phyloP scores from a whole-genome alignment of 2,329 filamentous ascomycete genomes.

The Thyridium curvatum region DNA sequence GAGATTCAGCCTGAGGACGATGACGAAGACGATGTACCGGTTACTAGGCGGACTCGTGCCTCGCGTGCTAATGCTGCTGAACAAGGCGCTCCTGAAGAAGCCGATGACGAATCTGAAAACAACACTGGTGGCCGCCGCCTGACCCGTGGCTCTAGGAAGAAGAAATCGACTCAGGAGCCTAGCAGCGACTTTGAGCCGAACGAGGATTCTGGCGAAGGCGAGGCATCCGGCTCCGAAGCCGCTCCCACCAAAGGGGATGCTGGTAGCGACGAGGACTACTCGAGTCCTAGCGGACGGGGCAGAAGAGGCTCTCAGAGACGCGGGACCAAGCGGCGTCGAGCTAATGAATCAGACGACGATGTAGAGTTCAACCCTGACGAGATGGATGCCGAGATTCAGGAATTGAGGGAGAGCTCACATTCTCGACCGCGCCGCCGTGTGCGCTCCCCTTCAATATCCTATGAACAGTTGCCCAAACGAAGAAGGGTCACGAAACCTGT shows the following conservation, averaged over 20 bases:
- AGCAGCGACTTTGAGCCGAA: conserved; percentile 58
- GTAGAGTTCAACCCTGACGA: conserved; percentile 57
- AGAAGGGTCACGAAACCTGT: conserved; percentile 59
- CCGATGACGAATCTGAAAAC: conserved; percentile 12
- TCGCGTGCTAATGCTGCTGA: conserved; percentile 7
- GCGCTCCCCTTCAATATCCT: conserved; percentile 50
- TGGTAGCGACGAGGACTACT: conserved; percentile 37
- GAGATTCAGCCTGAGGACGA: conserved; percentile 24
- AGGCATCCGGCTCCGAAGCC: conserved; percentile 28
- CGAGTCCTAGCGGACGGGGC: conserved; percentile 44
- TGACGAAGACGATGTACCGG: conserved; percentile 42
- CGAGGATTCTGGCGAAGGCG: conserved; percentile 51
- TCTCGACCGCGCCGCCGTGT: conserved; percentile 41
- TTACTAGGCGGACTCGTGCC: conserved; percentile 34
- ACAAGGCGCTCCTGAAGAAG: conserved; percentile 13
- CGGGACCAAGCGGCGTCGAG: conserved; percentile 38
- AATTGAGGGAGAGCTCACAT: conserved; percentile 49
- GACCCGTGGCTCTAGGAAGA: conserved; percentile 39
- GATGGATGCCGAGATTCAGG: conserved; percentile 58
- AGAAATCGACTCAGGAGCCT: conserved; percentile 41
- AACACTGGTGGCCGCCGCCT: conserved; percentile 36
- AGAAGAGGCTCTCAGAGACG: conserved; percentile 29
- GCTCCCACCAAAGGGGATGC: conserved; percentile 28
- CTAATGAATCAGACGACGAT: conserved; percentile 50
- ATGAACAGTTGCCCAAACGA: conserved; percentile 49